A percentile compares a stretch with the other conserved stretches of the same genome.
Evolutionary conservation across 2,329 filamentous ascomycete genomes (phyloP).

Genomic region (Microdochium nivale): DNA sequence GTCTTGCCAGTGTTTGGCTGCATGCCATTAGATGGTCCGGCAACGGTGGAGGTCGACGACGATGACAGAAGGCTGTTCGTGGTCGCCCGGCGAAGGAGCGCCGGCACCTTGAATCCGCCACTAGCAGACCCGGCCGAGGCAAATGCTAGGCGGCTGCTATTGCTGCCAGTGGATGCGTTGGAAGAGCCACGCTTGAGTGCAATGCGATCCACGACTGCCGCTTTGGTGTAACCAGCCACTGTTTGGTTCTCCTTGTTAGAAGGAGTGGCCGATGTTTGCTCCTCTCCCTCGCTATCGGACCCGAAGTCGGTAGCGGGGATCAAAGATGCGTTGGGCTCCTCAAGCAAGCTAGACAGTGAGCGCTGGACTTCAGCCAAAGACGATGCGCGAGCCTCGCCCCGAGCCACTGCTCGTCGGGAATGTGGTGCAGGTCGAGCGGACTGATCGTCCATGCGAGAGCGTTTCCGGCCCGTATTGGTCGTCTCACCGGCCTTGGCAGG

Average conservation of each 20-base stretch:
- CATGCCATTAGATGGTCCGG: background rate
- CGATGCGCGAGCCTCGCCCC: conserved; percentile 51
- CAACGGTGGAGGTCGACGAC: background rate
- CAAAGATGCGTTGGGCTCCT: conserved; percentile 48
- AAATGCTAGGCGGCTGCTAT: conserved; percentile 47
- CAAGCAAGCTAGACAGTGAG: conserved; percentile 75
- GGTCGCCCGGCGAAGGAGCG: conserved; percentile 65
- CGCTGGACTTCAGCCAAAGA: conserved; percentile 75
- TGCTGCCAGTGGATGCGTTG: conserved; percentile 15
- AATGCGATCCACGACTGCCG: conserved; percentile 63
- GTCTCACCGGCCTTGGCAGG: conserved; percentile 14
- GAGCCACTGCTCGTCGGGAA: conserved; percentile 31
- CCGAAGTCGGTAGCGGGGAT: conserved; percentile 38
- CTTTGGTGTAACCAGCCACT: conserved; percentile 18
- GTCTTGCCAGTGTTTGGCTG: conserved; percentile 8
- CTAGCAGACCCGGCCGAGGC: conserved; percentile 30
- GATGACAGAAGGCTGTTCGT: conserved; percentile 42
- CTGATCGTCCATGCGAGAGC: conserved; percentile 16
- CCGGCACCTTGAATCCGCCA: conserved; percentile 56
- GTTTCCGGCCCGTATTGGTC: conserved; percentile 25
- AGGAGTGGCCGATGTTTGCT: conserved; percentile 12
- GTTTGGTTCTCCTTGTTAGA: conserved; percentile 41
- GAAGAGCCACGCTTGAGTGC: conserved; percentile 48
- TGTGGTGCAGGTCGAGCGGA: conserved; percentile 46
- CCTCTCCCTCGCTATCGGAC: conserved; percentile 43